These are phyloP conservation scores for Massariosphaeria phaeospora DNA, from an alignment of 495 filamentous ascomycete genomes.

Conservation along the genomic window DNA sequence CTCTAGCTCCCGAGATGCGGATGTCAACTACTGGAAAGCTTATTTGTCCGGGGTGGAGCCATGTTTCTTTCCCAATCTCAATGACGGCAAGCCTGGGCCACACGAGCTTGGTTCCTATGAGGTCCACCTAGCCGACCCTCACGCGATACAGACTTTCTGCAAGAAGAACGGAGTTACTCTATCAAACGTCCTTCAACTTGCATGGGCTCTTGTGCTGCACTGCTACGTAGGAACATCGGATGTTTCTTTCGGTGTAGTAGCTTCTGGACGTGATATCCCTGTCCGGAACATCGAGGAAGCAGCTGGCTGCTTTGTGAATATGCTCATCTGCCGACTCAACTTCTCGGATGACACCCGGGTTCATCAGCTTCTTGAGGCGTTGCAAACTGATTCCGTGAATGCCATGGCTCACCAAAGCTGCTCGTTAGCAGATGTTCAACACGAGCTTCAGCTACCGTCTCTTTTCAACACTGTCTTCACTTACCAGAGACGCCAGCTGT, in stretches of 20 bases:
- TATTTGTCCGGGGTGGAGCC: constrained; percentile 30
- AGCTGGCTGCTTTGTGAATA: constrained; percentile 53
- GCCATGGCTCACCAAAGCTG: constrained; percentile 33
- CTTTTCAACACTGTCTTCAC: constrained; percentile 34
- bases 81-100: constrained; percentile 4
- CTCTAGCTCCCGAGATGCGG: constrained; percentile 17
- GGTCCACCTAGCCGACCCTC: constrained; percentile 7
- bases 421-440: constrained; percentile 33
- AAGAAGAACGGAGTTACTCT: constrained; percentile 48
- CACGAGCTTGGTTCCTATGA: constrained; percentile 20
- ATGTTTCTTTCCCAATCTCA: constrained; percentile 27
- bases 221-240: constrained; percentile 48
- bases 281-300: constrained; percentile 46
- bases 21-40: constrained; percentile 33
- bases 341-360: constrained; percentile 42
- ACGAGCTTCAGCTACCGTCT: constrained; percentile 25
- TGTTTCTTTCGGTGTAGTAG: constrained; percentile 52
- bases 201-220: constrained; percentile 52
- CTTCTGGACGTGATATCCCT: constrained; percentile 49
- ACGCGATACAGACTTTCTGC: constrained; percentile 43
- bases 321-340: constrained; percentile 50
- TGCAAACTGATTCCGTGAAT: constrained; percentile 28
- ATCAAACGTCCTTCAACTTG: constrained; percentile 50
- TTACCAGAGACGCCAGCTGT: constrained; percentile 22
- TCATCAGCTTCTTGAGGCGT: constrained; percentile 14